Evolutionary conservation across 1,139 yeast species (phyloP).

Genomic region (Protomyces arabidopsidicola): DNA sequence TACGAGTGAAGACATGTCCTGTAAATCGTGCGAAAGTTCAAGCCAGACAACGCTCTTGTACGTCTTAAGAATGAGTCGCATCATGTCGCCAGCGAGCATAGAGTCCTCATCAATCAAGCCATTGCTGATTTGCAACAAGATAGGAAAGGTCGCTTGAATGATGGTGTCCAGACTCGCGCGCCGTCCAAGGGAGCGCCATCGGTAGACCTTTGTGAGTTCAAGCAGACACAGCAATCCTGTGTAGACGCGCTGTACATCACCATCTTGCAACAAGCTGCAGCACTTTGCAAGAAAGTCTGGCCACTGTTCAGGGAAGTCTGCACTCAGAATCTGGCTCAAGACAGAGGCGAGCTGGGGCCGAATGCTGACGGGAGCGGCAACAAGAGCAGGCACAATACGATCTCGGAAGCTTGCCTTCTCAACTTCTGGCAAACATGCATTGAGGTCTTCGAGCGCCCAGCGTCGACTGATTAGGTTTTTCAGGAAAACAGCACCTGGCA

Average conservation of each 20-base stretch:
- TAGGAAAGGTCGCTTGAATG: slow-evolving; percentile 62
- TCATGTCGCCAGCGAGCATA: slow-evolving; percentile 61
- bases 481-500: slow-evolving; percentile 74
- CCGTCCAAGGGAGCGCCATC: slow-evolving; percentile 67
- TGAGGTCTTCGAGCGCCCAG: slow-evolving; percentile 49
- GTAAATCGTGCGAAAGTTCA: slow-evolving; percentile 70
- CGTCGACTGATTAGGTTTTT: slow-evolving; percentile 65
- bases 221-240: slow-evolving; percentile 73
- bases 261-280: slow-evolving; percentile 50
- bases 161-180: slow-evolving; percentile 59
- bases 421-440: slow-evolving; percentile 50
- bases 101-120: slow-evolving; percentile 49
- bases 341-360: slow-evolving; percentile 66
- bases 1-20: slow-evolving; percentile 52
- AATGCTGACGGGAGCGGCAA: slow-evolving; percentile 44
- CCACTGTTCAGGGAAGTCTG: slow-evolving; percentile 74
- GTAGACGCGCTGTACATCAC: slow-evolving; percentile 55
- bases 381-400: slow-evolving; percentile 50
- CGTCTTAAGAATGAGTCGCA: slow-evolving; percentile 67
- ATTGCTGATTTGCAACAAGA: slow-evolving; percentile 61
- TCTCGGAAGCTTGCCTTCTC: slow-evolving; percentile 72
- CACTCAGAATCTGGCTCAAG: slow-evolving; percentile 57
- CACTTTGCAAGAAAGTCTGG: slow-evolving; percentile 57
- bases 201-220: slow-evolving; percentile 67
- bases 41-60: slow-evolving; percentile 71